Evolutionary conservation across 106 monocot species (phyloP).

Genomic region (Dendrobium chrysotoxum): DNA sequence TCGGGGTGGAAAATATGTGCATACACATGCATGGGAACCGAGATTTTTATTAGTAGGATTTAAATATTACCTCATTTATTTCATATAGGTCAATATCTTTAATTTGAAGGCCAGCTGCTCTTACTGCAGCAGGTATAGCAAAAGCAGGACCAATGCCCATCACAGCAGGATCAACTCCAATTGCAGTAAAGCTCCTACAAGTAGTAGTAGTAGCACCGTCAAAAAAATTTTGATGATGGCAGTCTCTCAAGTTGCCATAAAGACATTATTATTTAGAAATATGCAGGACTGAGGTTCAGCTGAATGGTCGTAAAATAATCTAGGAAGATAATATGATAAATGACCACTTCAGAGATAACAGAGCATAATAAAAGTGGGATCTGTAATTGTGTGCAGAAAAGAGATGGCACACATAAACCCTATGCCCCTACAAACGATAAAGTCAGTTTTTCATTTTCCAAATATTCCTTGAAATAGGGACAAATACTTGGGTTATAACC

Average conservation of each 20-base stretch:
- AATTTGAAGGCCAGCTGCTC: slow-evolving; percentile 65
- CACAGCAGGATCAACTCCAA: slow-evolving; percentile 83
- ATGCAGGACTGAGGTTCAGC: background rate
- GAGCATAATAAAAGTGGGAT: background rate
- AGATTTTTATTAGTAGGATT: background rate
- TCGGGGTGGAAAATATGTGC: background rate
- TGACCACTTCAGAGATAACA: background rate
- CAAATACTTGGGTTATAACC: background rate
- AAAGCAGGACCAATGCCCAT: slow-evolving; percentile 92
- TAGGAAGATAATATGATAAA: background rate
- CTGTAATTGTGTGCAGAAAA: background rate
- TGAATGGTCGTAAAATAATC: background rate
- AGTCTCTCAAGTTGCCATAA: background rate
- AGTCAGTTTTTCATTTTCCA: background rate
- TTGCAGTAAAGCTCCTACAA: slow-evolving; percentile 71
- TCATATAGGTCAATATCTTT: slow-evolving; percentile 81
- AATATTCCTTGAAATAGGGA: background rate
- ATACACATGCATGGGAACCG: background rate
- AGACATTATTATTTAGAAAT: background rate
- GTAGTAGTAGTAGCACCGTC: background rate
- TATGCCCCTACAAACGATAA: background rate
- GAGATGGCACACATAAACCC: background rate
- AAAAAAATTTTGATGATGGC: background rate
- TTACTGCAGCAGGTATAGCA: slow-evolving; percentile 84
- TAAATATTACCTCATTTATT: slow-evolving; percentile 74